Evolutionary conservation across 306 rosid genomes (phyloP).

Genomic region (barrel medic (Medicago truncatula)): DNA sequence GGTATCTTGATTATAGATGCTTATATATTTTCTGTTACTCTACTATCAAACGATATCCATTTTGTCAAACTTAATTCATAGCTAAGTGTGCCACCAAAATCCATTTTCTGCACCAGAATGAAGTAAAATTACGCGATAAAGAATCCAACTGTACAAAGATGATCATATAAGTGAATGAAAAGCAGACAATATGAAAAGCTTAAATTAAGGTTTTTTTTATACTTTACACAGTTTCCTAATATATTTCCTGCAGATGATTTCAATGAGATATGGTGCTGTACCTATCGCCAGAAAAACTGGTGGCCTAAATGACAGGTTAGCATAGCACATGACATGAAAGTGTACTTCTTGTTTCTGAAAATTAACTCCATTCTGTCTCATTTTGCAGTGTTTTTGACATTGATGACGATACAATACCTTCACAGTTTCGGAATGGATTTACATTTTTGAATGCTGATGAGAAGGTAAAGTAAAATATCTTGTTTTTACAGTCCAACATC

Average conservation of each 20-base stretch:
- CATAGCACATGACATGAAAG: constrained; percentile 18
- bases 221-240: constrained; percentile 9
- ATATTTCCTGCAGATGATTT: constrained; percentile 75
- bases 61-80: constrained; percentile 24
- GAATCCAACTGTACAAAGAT: constrained; percentile 11
- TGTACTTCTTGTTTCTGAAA: constrained; percentile 28
- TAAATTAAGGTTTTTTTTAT: constrained; percentile 20
- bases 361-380: constrained; percentile 22
- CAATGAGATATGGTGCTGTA: constrained; percentile 93
- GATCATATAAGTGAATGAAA: constrained; percentile 21
- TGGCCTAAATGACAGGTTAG: constrained; percentile 93
- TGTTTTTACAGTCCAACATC: constrained; percentile 4
- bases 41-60: constrained; percentile 21
- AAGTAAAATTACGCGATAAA: constrained; percentile 18
- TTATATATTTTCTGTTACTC: constrained; percentile 3
- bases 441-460: constrained; percentile 80
- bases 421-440: constrained; percentile 79
- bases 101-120: constrained; percentile 25
- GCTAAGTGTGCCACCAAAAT: constrained; percentile 21
- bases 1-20: constrained; percentile 7
- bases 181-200: background rate
- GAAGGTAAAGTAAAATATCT: constrained; percentile 58
- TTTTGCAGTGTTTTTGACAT: constrained; percentile 86
- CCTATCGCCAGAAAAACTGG: constrained; percentile 96
- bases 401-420: constrained; percentile 78